Base-by-base conservation (phyloP, 176 grass and related monocot genomes). In the Aegilops tauschii region DNA sequence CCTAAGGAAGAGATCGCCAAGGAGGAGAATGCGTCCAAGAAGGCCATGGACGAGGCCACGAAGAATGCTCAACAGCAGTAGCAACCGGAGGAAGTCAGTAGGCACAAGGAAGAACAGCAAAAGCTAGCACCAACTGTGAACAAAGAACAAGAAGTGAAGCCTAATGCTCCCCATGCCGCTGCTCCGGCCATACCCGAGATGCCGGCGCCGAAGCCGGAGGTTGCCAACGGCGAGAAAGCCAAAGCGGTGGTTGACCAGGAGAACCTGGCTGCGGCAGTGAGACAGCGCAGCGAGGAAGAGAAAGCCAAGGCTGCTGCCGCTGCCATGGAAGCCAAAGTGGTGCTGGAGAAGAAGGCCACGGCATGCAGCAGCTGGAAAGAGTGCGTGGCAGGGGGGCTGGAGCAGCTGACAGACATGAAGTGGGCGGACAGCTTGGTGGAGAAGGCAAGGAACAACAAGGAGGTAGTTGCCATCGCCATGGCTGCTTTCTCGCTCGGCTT, bases 401-500 rank as follows among this genome's bases (percentile, higher is more conserved):
- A 39, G 37, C 37, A 39, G 37, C 37, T 39, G 37, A 8, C 37
- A 8, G 37, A 39, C 8, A 44, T 82, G 47, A 73, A 84, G 61
- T 87, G 89, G 89, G 89, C 80, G 6, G 81, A 91, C 12, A 68
- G 47, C 2, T 1, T 80, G 20, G 14, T 84, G 47, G 76, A 91
- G 5, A 23, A 21, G 21, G 85, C 78, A 3, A 84, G n/a, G 85
- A 87, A 49, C 21, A 87, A 91, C 85, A 91, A 47, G 78, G 85
- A 88, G 30, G 77, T 86, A 18, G 88, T 95, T 17, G 78, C 62
- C 17, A 12, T 9, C 14, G 67, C 67, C 34, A n/a, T 62, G 47
- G 81, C 80, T 27, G 76, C 76, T 59, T 84, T 91, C 85, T 91
- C 89, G 0, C 23, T 90, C 14, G 89, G 85, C 14, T 31, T 87